phyloP scores from a whole-genome alignment of 106 monocot genomes.

The Dendrobium huoshanense region DNA sequence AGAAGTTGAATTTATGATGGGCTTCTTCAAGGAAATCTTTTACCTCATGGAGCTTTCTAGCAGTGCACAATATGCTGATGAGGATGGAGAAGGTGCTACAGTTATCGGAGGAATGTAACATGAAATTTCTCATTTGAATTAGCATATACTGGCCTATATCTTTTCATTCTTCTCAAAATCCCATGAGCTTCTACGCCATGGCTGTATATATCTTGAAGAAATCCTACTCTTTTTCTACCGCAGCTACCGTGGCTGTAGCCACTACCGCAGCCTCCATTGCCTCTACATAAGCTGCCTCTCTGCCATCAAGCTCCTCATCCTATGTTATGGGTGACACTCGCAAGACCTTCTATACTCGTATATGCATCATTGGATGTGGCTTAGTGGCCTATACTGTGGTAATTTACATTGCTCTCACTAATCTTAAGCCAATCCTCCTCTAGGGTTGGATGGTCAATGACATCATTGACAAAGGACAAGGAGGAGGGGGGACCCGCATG shows the following conservation, averaged over 20 bases:
- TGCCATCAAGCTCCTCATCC: not conserved
- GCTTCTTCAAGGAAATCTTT: too few relatives aligned
- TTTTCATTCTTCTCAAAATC: not conserved
- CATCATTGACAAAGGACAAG: conserved; percentile 81
- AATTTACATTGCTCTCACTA: conserved; percentile 81
- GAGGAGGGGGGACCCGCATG: too few relatives aligned
- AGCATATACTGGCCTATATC: not conserved
- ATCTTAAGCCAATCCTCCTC: conserved; percentile 78
- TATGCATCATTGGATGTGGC: conserved; percentile 96
- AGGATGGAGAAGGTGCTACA: too few relatives aligned
- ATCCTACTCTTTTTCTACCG: conserved; percentile 4
- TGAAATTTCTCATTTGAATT: too few relatives aligned
- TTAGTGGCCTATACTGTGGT: conserved; percentile 85
- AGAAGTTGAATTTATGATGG: too few relatives aligned
- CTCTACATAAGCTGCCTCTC: not conserved
- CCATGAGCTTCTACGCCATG: conserved; percentile 20
- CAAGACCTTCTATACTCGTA: conserved; percentile 31
- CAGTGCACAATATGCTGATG: too few relatives aligned
- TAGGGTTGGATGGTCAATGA: conserved; percentile 88
- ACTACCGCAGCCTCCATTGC: not conserved
- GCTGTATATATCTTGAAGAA: conserved; percentile 20
- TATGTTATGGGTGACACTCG: conserved; percentile 9
- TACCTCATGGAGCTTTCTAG: too few relatives aligned
- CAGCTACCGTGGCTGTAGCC: conserved; percentile 6
- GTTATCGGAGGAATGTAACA: too few relatives aligned